These are phyloP conservation scores for Fistulina hepatica DNA, from an alignment of 1,284 basidiomycete species.

Conservation along the genomic window DNA sequence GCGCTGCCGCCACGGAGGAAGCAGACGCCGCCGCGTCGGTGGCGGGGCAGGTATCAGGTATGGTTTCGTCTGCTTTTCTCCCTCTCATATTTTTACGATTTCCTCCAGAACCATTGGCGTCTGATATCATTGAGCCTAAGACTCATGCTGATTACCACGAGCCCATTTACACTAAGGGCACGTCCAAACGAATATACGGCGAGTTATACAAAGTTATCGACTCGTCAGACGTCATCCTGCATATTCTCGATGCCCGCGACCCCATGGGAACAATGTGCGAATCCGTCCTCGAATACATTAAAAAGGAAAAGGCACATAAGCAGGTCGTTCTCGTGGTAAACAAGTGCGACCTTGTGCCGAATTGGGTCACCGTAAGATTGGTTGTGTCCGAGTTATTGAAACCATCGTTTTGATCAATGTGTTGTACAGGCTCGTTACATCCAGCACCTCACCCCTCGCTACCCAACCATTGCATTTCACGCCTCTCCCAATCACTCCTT, in stretches of 20 bases:
- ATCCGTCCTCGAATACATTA: slow-evolving; percentile 87
- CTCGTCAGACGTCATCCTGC: slow-evolving; percentile 93
- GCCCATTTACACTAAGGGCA: slow-evolving; percentile 87
- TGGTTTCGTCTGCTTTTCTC: slow-evolving; percentile 15
- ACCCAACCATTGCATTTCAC: slow-evolving; percentile 96
- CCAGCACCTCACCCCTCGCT: slow-evolving; percentile 88
- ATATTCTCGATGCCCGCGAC: slow-evolving; percentile 94
- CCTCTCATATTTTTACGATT: slow-evolving; percentile 2
- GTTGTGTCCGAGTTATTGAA: slow-evolving; percentile 7
- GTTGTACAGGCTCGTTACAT: slow-evolving; percentile 82
- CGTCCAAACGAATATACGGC: slow-evolving; percentile 91
- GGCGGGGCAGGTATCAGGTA: slow-evolving; percentile 25
- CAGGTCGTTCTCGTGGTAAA: slow-evolving; percentile 96
- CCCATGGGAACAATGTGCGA: slow-evolving; percentile 96
- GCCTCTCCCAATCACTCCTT: slow-evolving; percentile 99
- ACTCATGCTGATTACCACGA: slow-evolving; percentile 72
- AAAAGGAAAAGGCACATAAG: slow-evolving; percentile 96
- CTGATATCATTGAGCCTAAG: slow-evolving; percentile 36
- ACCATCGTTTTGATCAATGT: slow-evolving; percentile 8
- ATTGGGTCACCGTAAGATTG: slow-evolving; percentile 91
- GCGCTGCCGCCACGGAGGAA: slow-evolving; percentile 36
- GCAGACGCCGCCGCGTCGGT: slow-evolving; percentile 33
- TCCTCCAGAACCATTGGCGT: slow-evolving; percentile 31
- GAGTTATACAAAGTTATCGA: slow-evolving; percentile 99
- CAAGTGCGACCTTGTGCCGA: slow-evolving; percentile 97